Base-by-base conservation (phyloP, 441 rosid genomes). In the Gossypium davidsonii region DNA sequence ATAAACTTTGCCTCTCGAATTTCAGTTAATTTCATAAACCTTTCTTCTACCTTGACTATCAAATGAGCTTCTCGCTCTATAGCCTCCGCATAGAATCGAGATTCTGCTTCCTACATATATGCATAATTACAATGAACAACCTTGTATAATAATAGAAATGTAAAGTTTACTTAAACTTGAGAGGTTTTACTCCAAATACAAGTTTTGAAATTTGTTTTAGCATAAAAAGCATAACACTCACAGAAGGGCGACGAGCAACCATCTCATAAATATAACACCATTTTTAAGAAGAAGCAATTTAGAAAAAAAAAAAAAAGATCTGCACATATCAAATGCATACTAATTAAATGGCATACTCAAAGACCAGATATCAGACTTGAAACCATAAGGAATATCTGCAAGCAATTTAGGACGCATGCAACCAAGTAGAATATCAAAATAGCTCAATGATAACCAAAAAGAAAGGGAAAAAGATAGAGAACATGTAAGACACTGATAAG, bases 181-280 rank as follows among this genome's bases (percentile, higher is more conserved):
- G 53, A 48, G 0, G 14, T 48, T 12, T n/a, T 48, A 48, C 53
- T 14, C n/a, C 3, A 48, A 48, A 48, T n/a, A 14, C 53, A 14
- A 20, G 26, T 55, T 55, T 55, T 55, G 6, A 20, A 18, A 20
- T 2, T 55, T 55, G 11, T 55, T 11, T 2, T 18, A 18, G 10
- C 21, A 20, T 2, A 3, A 55, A 55, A 20, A 55, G 14, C 26
- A 9, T 11, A 55, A 55, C 26, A 55, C n/a, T 55, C 28, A 20
- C 14, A 55, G 2, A 4, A 70, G 97, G 97, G 37, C 97, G 96
- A 80, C 82, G 81, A 60, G 95, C 97, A 82, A 97, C 96, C 96
- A 94, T 91, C 89, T 94, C 98, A 80, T 91, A 94, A 82, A 91
- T 78, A 65, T 96, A 94, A 83, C 97, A 94, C 17, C 98, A 97